Evolutionary conservation across 2,329 filamentous ascomycete genomes (phyloP).

Genomic region (Pseudogymnoascus sp.): DNA sequence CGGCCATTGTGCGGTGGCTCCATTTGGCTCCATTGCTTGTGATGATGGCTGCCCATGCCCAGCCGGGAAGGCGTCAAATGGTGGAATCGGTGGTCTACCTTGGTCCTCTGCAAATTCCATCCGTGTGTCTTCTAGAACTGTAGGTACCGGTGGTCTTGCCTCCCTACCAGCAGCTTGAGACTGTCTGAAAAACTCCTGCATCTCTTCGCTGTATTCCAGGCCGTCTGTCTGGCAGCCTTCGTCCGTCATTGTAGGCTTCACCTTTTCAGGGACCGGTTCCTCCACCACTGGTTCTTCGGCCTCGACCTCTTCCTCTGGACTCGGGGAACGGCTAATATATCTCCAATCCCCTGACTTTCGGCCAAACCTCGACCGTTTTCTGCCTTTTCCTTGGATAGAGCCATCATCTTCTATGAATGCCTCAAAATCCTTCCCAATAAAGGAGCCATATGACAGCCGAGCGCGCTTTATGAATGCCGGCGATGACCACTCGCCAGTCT

Average conservation of each 20-base stretch:
- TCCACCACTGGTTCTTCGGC: conserved; percentile 11
- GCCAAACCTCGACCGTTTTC: conserved; percentile 63
- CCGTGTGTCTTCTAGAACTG: conserved; percentile 13
- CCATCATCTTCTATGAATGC: conserved; percentile 61
- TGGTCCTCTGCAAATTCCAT: conserved; percentile 1
- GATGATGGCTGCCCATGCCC: background rate
- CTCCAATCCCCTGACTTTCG: conserved; percentile 63
- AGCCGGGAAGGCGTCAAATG: background rate
- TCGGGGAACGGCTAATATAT: conserved; percentile 62
- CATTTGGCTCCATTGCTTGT: background rate
- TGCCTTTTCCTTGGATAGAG: conserved; percentile 48
- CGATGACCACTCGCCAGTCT: conserved; percentile 54
- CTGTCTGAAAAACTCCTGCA: conserved; percentile 11
- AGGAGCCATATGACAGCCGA: conserved; percentile 58
- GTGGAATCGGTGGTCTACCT: background rate
- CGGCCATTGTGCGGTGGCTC: background rate
- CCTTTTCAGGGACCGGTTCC: background rate
- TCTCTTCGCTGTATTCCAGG: conserved; percentile 20
- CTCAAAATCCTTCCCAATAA: conserved; percentile 56
- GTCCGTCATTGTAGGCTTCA: conserved; percentile 27
- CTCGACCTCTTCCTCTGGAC: conserved; percentile 41
- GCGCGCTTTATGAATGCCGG: conserved; percentile 71
- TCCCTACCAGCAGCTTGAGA: conserved; percentile 19
- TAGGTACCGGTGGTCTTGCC: conserved; percentile 7
- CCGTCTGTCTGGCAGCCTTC: conserved; percentile 34